phyloP scores from a whole-genome alignment of 2,329 filamentous ascomycete genomes.

The Exserohilum turcica region DNA sequence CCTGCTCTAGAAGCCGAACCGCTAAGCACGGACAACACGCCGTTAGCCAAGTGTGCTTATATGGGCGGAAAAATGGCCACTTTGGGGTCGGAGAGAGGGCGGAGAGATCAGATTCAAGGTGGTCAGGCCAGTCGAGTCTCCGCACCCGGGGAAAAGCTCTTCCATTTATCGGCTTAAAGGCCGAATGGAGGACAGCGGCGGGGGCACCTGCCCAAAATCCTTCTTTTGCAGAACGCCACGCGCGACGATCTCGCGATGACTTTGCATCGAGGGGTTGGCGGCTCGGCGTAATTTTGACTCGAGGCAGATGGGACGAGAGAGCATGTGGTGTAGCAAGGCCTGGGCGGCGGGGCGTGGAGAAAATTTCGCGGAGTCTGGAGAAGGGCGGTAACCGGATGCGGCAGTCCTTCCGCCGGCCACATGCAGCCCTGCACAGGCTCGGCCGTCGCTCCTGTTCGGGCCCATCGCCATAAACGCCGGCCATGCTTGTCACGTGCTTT shows the following conservation, averaged over 20 bases:
- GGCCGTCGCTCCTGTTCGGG: constrained; percentile 14
- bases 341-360: constrained; percentile 17
- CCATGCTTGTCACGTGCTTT: constrained; percentile 7
- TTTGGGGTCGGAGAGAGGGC: constrained; percentile 10
- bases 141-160: constrained; percentile 6
- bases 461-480: constrained; percentile 14
- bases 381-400: constrained; percentile 10
- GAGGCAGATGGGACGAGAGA: constrained; percentile 1
- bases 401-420: constrained; percentile 15
- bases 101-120: constrained; percentile 1
- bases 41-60: constrained; percentile 30
- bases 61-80: constrained; percentile 13
- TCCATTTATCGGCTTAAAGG: constrained; percentile 22
- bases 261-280: constrained; percentile 13
- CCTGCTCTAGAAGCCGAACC: constrained; percentile 5
- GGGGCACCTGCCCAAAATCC: constrained; percentile 18
- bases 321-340: constrained; percentile 5
- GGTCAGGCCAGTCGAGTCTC: constrained; percentile 2
- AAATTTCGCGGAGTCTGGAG: constrained; percentile 23
- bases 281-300: constrained; percentile 11
- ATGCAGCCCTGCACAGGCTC: constrained; percentile 9
- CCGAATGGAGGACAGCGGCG: constrained; percentile 21
- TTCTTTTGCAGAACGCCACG: constrained; percentile 10
- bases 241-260: neutral
- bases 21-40: constrained; percentile 20